Evolutionary conservation across 208 protist genomes (phyloP), one percentile per base, ranked within the genome.

Genomic region (Trichomonas vaginalis): DNA sequence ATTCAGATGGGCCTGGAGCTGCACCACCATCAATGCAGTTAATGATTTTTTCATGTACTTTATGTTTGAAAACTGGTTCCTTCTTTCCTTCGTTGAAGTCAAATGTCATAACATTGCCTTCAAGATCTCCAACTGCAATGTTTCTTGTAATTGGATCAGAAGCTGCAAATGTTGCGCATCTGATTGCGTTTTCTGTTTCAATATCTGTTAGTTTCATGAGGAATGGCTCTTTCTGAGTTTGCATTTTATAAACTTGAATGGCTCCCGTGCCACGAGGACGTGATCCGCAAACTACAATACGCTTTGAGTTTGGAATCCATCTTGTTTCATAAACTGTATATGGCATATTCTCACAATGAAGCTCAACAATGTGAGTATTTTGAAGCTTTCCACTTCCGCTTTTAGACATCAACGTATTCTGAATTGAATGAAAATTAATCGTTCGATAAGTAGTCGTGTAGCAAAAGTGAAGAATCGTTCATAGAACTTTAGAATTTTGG

Each of bases 21-120:
- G 96, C 96, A 45, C 95, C 80, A 39, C 96, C 96, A 82, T 97
- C 96, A 46, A 97, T 97, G 32, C 48, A 95, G 80, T 97, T 97
- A 83, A 97, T 95, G 23, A 97, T 88, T 40, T 96, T 61, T 82
- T 95, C 35, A 80, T 97, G 96, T 79, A 35, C 95, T 23, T 96
- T 39, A 14, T 51, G 39, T 6, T 51, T 48, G 46, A 96, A 97
- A 23, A 97, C 32, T n/a, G 96, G 96, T 42, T 12, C 23, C 23
- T 37, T 70, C 12, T 90, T 42, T 0, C 15, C 32, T n/a, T 96
- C 95, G 14, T 96, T 62, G 47, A 56, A 40, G 48, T 97, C 96
- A 14, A 96, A 97, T 46, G 96, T 45, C 45, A 70, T 45, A 27
- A 97, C 6, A 35, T 88, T 12, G 2, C 96, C 96, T 1, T 23